Conservation (phyloP, 2,329 filamentous ascomycete genomes). For the Talaromyces albobiverticillius region DNA sequence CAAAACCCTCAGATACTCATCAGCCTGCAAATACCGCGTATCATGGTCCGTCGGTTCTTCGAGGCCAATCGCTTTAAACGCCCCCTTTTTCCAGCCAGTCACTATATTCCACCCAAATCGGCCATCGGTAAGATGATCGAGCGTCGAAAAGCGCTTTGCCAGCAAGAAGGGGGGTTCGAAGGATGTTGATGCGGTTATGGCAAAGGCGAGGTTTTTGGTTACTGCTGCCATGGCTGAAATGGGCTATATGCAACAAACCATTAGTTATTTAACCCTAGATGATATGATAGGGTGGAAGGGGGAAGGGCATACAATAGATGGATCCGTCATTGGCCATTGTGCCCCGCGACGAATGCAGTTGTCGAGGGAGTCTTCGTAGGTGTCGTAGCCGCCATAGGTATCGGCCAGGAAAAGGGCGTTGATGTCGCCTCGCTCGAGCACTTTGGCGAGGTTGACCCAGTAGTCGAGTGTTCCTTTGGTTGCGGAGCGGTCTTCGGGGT, state of each 20-base stretch:
- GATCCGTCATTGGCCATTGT: constrained; percentile 65
- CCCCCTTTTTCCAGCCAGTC: constrained; percentile 61
- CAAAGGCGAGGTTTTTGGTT: constrained; percentile 62
- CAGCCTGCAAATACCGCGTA: constrained; percentile 59
- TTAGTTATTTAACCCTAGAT: neutral
- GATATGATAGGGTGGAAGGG: constrained; percentile 11
- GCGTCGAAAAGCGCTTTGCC: constrained; percentile 60
- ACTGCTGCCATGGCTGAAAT: constrained; percentile 66
- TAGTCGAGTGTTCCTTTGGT: constrained; percentile 61
- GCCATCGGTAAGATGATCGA: constrained; percentile 62
- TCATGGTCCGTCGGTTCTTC: constrained; percentile 60
- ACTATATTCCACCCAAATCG: constrained; percentile 67
- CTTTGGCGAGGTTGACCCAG: constrained; percentile 62
- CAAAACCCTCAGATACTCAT: constrained; percentile 60
- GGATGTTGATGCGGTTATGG: constrained; percentile 61
- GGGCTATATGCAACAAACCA: constrained; percentile 38
- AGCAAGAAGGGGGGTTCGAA: constrained; percentile 63
- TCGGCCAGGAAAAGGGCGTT: constrained; percentile 66
- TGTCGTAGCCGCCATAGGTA: constrained; percentile 63
- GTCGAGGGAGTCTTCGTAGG: constrained; percentile 58
- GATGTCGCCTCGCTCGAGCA: constrained; percentile 61
- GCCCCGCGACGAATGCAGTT: constrained; percentile 61
- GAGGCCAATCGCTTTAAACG: constrained; percentile 61
- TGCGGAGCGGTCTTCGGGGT: constrained; percentile 59
- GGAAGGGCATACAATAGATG: constrained; percentile 60